phyloP scores from a whole-genome alignment of 441 rosid genomes.

The Gossypium lobatum region DNA sequence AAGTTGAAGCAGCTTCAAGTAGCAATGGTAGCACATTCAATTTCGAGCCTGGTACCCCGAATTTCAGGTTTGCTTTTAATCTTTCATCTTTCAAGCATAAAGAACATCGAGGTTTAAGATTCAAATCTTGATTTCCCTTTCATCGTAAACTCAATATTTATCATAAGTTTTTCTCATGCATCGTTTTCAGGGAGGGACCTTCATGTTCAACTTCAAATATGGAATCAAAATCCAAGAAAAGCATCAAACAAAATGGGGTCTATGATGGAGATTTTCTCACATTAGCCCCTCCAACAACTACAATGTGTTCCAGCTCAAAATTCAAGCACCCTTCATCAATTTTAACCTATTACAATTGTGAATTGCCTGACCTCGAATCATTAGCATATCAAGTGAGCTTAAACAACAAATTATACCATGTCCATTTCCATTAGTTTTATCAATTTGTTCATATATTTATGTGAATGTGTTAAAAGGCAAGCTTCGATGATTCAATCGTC shows the following conservation, averaged over 20 bases:
- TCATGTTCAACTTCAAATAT: slow-evolving; percentile 23
- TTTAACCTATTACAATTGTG: slow-evolving; percentile 14
- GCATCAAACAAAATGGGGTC: slow-evolving; percentile 17
- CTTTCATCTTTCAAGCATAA: background rate
- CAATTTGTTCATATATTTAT: background rate
- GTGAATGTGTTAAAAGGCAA: slow-evolving; percentile 19
- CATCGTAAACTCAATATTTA: background rate
- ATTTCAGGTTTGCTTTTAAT: slow-evolving; percentile 29
- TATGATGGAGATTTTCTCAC: slow-evolving; percentile 38
- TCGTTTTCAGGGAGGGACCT: slow-evolving; percentile 28
- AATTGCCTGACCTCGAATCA: slow-evolving; percentile 27
- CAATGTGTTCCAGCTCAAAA: slow-evolving; percentile 20
- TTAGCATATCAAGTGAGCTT: slow-evolving; percentile 31
- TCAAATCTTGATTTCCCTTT: background rate
- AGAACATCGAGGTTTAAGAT: background rate
- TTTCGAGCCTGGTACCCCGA: slow-evolving; percentile 11
- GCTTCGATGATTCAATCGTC: slow-evolving; percentile 20
- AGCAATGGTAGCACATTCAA: slow-evolving; percentile 17
- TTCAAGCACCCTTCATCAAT: slow-evolving; percentile 20
- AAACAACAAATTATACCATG: background rate
- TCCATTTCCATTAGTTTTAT: background rate
- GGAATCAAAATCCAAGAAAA: slow-evolving; percentile 26
- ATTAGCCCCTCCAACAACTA: slow-evolving; percentile 33
- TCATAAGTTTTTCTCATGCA: background rate
- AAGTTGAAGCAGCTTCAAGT: slow-evolving; percentile 23